Conservation (phyloP, 1,139 yeast species). For the Waltiozyma sp. region DNA sequence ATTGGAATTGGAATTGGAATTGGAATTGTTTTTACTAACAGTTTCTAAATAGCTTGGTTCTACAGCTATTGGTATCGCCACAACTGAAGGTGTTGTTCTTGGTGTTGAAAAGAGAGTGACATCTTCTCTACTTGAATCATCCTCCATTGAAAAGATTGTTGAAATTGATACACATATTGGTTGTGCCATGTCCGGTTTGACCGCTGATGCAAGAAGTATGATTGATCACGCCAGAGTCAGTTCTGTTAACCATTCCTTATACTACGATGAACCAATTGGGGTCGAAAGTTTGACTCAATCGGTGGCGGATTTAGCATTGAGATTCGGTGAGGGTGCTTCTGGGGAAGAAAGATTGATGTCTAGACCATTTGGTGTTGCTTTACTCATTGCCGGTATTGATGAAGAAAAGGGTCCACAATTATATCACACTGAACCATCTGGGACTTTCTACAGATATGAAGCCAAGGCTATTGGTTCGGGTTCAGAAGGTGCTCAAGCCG, state of each 20-base stretch:
- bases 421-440: conserved; percentile 98
- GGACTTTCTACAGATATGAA: conserved; percentile 93
- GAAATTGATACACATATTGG: conserved; percentile 94
- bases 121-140: conserved; percentile 79
- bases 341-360: conserved; percentile 97
- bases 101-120: conserved; percentile 98
- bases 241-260: conserved; percentile 77
- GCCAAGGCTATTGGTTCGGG: conserved; percentile 99
- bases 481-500: conserved; percentile 98
- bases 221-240: conserved; percentile 96
- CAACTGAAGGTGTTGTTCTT: conserved; percentile 92
- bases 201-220: conserved; percentile 98
- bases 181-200: conserved; percentile 97
- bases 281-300: conserved; percentile 94
- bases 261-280: conserved; percentile 85
- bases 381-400: conserved; percentile 91
- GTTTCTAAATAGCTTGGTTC: conserved; percentile 47
- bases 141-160: conserved; percentile 90
- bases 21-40: conserved; percentile 3
- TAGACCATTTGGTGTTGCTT: conserved; percentile 97
- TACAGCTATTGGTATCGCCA: conserved; percentile 94
- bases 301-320: conserved; percentile 90
- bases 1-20: too few species aligned
- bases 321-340: conserved; percentile 97
- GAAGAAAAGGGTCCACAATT: conserved; percentile 90